Evolutionary conservation across 192 early-diverging fungal species (phyloP).

Genomic region (Coemansia guatemalensis): DNA sequence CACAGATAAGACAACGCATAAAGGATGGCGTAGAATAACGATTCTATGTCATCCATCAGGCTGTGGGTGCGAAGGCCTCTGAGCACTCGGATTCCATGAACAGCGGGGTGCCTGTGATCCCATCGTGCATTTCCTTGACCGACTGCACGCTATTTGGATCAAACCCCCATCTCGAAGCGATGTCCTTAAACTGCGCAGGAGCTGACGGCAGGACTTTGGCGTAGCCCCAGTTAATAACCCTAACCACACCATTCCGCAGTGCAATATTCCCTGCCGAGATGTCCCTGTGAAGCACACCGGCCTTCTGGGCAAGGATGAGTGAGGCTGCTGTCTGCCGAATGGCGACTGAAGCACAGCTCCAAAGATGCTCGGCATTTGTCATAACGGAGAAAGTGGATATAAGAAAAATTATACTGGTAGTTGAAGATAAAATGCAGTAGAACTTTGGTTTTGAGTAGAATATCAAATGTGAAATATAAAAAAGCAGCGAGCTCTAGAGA

Average conservation of each 20-base stretch:
- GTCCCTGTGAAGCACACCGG: conserved; percentile 22
- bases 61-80: background rate
- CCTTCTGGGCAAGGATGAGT: conserved; percentile 8
- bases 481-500: no score
- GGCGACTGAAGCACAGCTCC: no score
- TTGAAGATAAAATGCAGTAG: no score
- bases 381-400: no score
- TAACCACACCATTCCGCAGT: background rate
- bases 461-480: no score
- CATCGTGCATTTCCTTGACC: background rate
- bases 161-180: background rate
- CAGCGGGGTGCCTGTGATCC: background rate
- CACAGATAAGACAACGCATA: no score
- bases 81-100: conserved; percentile 13
- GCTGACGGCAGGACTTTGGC: background rate
- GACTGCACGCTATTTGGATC: background rate
- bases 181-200: background rate
- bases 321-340: conserved; percentile 4
- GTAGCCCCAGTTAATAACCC: conserved; percentile 22
- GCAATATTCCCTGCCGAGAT: conserved; percentile 27
- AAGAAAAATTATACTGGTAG: no score
- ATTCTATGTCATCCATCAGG: conserved; percentile 16
- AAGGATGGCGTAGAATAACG: conserved; percentile 13
- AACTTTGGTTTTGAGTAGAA: no score
- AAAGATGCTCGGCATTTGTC: background rate